Evolutionary conservation across 768 basidiomycete genomes (phyloP), one percentile per base, ranked within the genome.

Genomic region (Lactifluus subvellereus): DNA sequence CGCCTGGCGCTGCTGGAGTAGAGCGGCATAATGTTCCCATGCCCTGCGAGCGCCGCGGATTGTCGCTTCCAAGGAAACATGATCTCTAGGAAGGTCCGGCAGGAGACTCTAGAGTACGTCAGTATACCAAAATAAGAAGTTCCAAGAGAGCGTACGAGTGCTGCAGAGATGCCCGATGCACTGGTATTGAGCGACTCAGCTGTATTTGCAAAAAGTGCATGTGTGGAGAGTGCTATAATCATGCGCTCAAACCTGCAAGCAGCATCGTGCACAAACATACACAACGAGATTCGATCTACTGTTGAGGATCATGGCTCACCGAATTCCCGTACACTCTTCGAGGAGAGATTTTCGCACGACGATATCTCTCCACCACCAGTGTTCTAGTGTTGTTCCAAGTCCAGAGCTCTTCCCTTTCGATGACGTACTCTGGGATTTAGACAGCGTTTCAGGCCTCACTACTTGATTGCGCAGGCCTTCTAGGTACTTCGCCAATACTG

Each of bases 301-400:
- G 62, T 35, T 10, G 35, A 57, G 30, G 37, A 32, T 40, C 57
- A 27, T 65, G 30, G 64, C 74, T 50, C 54, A 83, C 82, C 76
- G 76, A 59, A 79, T 79, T 27, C 83, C 82, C 30, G 73, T 67
- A 66, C 81, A 84, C 65, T 84, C 82, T 61, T 84, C 83, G 32
- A 84, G 68, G 30, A 84, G 66, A 8, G 83, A 83, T 66, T 80
- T 84, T 33, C 83, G 76, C 4, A 83, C 81, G 4, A 82, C 74
- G 3, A 83, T 77, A 55, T 82, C 80, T 69, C 77, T 81, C 84
- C 84, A 85, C 83, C 83, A 84, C 78, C 75, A 78, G 3, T 73
- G 73, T 27, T 42, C 66, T 32, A 52, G 58, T 45, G 53, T 43
- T 22, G 40, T 54, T 13, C 53, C 62, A 4, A 35, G 27, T n/a